Evolutionary conservation across 352 stramenopile genomes (phyloP).

Genomic region (Globisporangium nagaii): DNA sequence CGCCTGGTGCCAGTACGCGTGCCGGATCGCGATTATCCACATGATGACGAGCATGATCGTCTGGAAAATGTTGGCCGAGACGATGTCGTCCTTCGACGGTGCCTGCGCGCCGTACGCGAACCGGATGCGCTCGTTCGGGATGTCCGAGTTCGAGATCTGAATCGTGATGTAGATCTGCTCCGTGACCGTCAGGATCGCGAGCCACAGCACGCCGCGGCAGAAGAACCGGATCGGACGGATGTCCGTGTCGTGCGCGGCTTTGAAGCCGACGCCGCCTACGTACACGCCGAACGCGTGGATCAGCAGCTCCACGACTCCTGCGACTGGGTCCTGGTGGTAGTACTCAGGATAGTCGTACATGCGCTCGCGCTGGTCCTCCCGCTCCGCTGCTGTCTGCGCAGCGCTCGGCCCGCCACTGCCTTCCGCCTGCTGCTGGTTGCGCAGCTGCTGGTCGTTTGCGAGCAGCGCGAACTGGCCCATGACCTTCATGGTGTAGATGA

Average conservation of each 20-base stretch:
- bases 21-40: conserved; percentile 76
- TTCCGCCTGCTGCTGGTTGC: conserved; percentile 20
- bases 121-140: conserved; percentile 59
- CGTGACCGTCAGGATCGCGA: conserved; percentile 64
- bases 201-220: conserved; percentile 69
- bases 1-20: conserved; percentile 69
- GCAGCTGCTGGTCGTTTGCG: conserved; percentile 74
- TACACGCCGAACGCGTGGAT: conserved; percentile 83
- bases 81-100: conserved; percentile 78
- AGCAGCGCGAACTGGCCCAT: conserved; percentile 83
- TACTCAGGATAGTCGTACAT: conserved; percentile 78
- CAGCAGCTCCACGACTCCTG: conserved; percentile 62
- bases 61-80: conserved; percentile 83
- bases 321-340: conserved; percentile 71
- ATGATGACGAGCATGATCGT: conserved; percentile 80
- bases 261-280: conserved; percentile 82
- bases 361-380: conserved; percentile 39
- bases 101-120: conserved; percentile 70
- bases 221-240: conserved; percentile 84
- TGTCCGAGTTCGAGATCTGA: conserved; percentile 74
- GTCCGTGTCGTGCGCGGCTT: conserved; percentile 82
- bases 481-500: conserved; percentile 89
- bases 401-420: conserved; percentile 17
- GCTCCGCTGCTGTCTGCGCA: conserved; percentile 19
- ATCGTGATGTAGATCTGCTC: conserved; percentile 84